A percentile compares a stretch with the other conserved stretches of the same genome.
These are phyloP conservation scores for Cucurbita moschata DNA, from an alignment of 306 rosid species.

Conservation along the genomic window DNA sequence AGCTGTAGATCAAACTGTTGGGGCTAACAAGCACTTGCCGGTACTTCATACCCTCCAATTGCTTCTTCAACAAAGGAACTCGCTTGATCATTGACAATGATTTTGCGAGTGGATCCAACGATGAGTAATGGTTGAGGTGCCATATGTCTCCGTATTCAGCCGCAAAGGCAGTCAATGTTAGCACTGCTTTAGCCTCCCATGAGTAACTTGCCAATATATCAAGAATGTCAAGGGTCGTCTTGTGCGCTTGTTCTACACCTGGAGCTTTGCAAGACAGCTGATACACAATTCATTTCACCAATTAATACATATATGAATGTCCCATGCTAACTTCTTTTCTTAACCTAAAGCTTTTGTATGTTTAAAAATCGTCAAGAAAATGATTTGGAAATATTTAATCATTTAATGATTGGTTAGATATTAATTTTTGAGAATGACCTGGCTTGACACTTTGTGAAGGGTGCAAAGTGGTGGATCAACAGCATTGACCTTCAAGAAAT, in stretches of 20 bases:
- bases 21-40: background rate
- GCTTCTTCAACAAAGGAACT: background rate
- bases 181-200: conserved; percentile 9
- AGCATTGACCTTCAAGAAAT: background rate
- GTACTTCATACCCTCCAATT: background rate
- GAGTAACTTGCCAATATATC: background rate
- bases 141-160: conserved; percentile 1
- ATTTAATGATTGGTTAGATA: too few species aligned
- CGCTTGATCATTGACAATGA: background rate
- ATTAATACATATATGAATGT: background rate
- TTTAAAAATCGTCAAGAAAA: too few species aligned
- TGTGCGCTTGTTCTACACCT: background rate
- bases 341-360: too few species aligned
- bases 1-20: background rate
- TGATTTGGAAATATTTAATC: too few species aligned
- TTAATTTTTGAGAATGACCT: background rate
- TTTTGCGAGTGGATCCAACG: background rate
- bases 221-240: background rate
- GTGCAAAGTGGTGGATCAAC: conserved; percentile 2
- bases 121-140: background rate
- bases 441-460: background rate
- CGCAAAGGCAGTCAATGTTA: background rate
- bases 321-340: too few species aligned
- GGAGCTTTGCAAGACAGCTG: conserved; percentile 4
- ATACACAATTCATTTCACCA: background rate